Percentiles rank a stretch among this genome's conserved stretches.
Evolutionary conservation across 1,284 basidiomycete species (phyloP).

Genomic region (Cryptococcus deneoformans): DNA sequence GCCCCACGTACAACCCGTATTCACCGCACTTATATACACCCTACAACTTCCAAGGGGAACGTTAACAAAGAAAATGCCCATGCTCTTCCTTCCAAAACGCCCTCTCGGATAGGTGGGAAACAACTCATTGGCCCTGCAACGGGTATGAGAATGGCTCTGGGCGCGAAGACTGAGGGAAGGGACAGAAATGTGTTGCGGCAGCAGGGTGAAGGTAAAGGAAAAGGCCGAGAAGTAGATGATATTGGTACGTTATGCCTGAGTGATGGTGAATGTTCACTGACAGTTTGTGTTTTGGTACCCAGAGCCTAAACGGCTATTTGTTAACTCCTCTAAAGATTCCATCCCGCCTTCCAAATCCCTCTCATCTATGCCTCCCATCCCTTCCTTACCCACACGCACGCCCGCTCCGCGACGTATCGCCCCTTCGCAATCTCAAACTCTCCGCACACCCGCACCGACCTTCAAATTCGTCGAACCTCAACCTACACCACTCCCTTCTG

Average conservation of each 20-base stretch:
- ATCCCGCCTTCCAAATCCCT: slow-evolving; percentile 33
- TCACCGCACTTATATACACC: slow-evolving; percentile 19
- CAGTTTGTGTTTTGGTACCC: background rate
- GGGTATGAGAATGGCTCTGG: slow-evolving; percentile 20
- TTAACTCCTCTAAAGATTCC: slow-evolving; percentile 16
- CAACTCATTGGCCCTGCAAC: slow-evolving; percentile 7
- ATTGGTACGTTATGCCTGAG: slow-evolving; percentile 22
- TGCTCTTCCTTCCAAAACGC: slow-evolving; percentile 31
- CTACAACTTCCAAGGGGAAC: slow-evolving; percentile 21
- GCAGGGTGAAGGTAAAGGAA: slow-evolving; percentile 19
- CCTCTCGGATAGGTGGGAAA: slow-evolving; percentile 21
- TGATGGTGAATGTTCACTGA: background rate
- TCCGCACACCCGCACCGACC: slow-evolving; percentile 11
- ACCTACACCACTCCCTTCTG: slow-evolving; percentile 38
- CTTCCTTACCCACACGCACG: background rate
- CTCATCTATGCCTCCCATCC: slow-evolving; percentile 21
- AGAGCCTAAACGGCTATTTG: slow-evolving; percentile 36
- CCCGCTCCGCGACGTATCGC: slow-evolving; percentile 3
- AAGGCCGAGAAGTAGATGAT: slow-evolving; percentile 23
- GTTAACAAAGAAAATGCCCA: slow-evolving; percentile 30
- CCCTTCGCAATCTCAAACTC: slow-evolving; percentile 2
- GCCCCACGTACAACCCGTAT: slow-evolving; percentile 25
- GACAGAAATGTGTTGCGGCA: slow-evolving; percentile 24
- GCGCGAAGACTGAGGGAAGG: slow-evolving; percentile 26
- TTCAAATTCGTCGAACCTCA: slow-evolving; percentile 18